These are phyloP conservation scores for Tolypocladium endophyticum DNA, from an alignment of 2,329 filamentous ascomycete genomes.

Conservation along the genomic window DNA sequence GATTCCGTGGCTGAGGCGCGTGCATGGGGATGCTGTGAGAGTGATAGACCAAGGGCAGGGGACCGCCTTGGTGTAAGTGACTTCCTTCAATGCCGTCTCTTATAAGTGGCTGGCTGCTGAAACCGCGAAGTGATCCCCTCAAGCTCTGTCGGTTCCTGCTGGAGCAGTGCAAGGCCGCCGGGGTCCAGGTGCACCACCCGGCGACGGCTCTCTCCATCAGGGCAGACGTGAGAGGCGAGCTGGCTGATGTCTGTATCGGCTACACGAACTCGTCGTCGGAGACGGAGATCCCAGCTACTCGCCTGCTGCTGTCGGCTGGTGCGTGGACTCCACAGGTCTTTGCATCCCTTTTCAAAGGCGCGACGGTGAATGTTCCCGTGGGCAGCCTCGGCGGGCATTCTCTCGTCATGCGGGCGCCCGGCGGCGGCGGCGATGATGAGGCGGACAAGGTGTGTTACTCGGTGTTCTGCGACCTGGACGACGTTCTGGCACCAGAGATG, in stretches of 20 bases:
- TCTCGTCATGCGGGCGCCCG: conserved; percentile 51
- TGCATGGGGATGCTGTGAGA: conserved; percentile 45
- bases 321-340: conserved; percentile 64
- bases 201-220: conserved; percentile 42
- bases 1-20: conserved; percentile 21
- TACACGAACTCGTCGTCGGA: conserved; percentile 31
- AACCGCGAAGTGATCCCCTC: conserved; percentile 46
- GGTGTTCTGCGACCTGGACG: conserved; percentile 52
- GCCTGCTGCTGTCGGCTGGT: conserved; percentile 57
- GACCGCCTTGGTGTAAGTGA: conserved; percentile 53
- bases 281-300: conserved; percentile 48
- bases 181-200: conserved; percentile 57
- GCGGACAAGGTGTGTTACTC: conserved; percentile 50
- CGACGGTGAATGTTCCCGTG: conserved; percentile 37
- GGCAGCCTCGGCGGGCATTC: conserved; percentile 59
- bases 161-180: conserved; percentile 38
- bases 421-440: conserved; percentile 5
- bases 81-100: neutral
- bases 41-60: conserved; percentile 49
- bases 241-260: conserved; percentile 42
- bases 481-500: conserved; percentile 57
- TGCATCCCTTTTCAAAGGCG: conserved; percentile 48
- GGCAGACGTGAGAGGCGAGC: conserved; percentile 35
- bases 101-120: neutral
- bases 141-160: conserved; percentile 57